A percentile compares a stretch with the other conserved stretches of the same genome.
Evolutionary conservation across 139 green algal species (phyloP).

Genomic region (Diplosphaera chodatii): DNA sequence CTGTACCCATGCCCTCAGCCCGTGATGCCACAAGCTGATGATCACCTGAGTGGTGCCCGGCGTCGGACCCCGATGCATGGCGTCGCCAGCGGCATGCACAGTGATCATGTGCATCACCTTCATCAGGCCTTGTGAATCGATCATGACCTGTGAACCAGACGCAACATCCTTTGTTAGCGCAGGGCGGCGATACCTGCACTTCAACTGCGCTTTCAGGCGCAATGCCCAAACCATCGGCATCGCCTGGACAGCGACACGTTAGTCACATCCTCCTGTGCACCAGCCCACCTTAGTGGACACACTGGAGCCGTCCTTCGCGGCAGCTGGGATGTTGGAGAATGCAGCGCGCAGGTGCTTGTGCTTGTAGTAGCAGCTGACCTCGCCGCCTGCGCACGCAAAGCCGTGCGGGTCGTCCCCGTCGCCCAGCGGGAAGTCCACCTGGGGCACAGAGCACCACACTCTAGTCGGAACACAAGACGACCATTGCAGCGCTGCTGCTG

Average conservation of each 20-base stretch:
- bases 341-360: conserved; percentile 36
- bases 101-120: conserved; percentile 47
- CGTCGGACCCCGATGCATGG: not conserved
- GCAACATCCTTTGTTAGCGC: too few species aligned
- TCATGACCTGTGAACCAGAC: conserved; percentile 46
- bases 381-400: conserved; percentile 12
- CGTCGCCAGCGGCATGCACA: conserved; percentile 4
- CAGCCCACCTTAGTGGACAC: conserved; percentile 32
- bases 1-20: too few species aligned
- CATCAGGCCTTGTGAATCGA: conserved; percentile 45
- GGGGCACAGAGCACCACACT: not conserved
- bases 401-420: conserved; percentile 20
- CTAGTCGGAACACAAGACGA: too few species aligned
- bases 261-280: not conserved
- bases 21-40: not conserved
- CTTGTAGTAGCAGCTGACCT: conserved; percentile 31
- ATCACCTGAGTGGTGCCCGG: not conserved
- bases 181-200: too few species aligned
- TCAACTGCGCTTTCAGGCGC: too few species aligned
- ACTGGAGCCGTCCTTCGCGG: conserved; percentile 7
- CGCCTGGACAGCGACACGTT: too few species aligned
- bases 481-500: too few species aligned
- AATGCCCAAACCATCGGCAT: too few species aligned
- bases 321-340: conserved; percentile 31
- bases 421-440: not conserved